Percentiles rank a stretch among this genome's conserved stretches.
phyloP scores from a whole-genome alignment of 306 rosid species.

The Lithocarpus polystachyus region DNA sequence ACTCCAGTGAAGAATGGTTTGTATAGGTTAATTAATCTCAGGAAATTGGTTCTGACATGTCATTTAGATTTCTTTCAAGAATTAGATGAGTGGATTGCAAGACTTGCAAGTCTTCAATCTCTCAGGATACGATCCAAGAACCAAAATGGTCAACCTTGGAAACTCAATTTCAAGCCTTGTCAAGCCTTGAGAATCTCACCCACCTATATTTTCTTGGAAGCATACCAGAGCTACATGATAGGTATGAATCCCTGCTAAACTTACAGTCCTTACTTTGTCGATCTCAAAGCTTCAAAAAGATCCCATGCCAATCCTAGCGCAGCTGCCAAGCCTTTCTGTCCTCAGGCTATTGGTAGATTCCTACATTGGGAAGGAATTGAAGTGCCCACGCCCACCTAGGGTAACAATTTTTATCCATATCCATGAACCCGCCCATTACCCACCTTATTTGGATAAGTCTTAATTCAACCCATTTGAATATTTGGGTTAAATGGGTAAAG shows the following conservation, averaged over 20 bases:
- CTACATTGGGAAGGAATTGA: not conserved
- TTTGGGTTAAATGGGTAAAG: too few species aligned
- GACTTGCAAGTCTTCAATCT: not conserved
- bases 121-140: not conserved
- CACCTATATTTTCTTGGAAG: not conserved
- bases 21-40: not conserved
- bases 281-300: not conserved
- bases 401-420: too few species aligned
- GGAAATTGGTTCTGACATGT: not conserved
- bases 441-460: too few species aligned
- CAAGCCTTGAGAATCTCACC: constrained; percentile 1
- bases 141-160: not conserved
- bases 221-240: not conserved
- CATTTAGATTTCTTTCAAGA: not conserved
- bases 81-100: not conserved
- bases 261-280: not conserved
- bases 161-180: not conserved
- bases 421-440: too few species aligned
- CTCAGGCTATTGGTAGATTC: not conserved
- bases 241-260: not conserved
- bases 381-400: too few species aligned
- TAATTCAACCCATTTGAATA: too few species aligned
- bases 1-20: not conserved
- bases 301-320: not conserved
- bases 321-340: not conserved